Conservation (phyloP, 495 filamentous ascomycete species). For the Penicillium steckii region DNA sequence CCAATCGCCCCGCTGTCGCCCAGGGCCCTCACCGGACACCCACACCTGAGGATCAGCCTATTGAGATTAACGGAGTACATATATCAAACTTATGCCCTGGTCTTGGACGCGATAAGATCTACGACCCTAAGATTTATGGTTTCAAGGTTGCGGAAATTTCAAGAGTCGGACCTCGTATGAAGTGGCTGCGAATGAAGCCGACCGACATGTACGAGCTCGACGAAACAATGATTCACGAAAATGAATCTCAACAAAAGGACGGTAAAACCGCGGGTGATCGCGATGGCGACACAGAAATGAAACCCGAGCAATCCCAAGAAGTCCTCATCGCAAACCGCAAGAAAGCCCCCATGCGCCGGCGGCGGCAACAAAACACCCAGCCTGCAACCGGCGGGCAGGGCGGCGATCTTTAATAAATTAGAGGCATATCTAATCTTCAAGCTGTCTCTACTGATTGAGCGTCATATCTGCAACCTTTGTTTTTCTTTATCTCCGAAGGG, state of each 20-base stretch:
- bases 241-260: background rate
- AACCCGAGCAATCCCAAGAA: conserved; percentile 29
- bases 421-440: conserved; percentile 5
- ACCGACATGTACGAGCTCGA: conserved; percentile 77
- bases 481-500: background rate
- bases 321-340: conserved; percentile 45
- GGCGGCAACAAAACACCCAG: conserved; percentile 28
- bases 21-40: conserved; percentile 11
- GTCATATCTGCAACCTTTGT: background rate
- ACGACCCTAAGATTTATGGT: conserved; percentile 95
- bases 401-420: conserved; percentile 26
- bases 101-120: conserved; percentile 77
- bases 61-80: conserved; percentile 78
- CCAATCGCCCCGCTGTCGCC: conserved; percentile 16
- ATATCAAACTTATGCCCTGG: conserved; percentile 83
- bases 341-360: conserved; percentile 51
- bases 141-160: conserved; percentile 90
- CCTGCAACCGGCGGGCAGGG: conserved; percentile 32
- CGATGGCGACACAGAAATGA: conserved; percentile 48
- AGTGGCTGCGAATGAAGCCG: conserved; percentile 88
- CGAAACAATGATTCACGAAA: conserved; percentile 48
- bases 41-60: conserved; percentile 46
- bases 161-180: conserved; percentile 87
- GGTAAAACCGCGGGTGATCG: conserved; percentile 46
- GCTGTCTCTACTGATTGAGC: background rate